Conservation (phyloP, 805 yeast species). For the Metschnikowia reukaufii region DNA sequence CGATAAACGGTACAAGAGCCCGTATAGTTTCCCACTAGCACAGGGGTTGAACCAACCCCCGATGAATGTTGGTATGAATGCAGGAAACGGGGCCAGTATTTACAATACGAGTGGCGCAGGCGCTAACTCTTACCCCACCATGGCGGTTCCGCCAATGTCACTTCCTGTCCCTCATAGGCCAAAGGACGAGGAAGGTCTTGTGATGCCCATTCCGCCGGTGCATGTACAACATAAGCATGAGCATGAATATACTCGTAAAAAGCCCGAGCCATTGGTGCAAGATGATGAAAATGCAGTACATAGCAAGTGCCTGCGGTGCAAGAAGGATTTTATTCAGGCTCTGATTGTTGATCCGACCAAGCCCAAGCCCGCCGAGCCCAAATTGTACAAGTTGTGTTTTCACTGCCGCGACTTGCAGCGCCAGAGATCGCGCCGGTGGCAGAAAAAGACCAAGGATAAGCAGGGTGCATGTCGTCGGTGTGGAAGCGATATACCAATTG, state of each 20-base stretch:
- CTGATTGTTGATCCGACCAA: slow-evolving; percentile 32
- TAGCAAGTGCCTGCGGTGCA: slow-evolving; percentile 54
- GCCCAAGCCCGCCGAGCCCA: slow-evolving; percentile 38
- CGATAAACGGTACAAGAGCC: slow-evolving; percentile 16
- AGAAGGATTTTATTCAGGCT: slow-evolving; percentile 54
- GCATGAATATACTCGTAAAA: slow-evolving; percentile 25
- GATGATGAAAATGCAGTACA: slow-evolving; percentile 13
- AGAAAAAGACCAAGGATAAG: slow-evolving; percentile 55
- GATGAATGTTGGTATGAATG: background rate
- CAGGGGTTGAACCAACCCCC: background rate
- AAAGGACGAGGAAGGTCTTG: slow-evolving; percentile 21
- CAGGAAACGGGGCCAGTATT: background rate
- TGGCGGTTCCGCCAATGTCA: slow-evolving; percentile 11
- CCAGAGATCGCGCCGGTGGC: slow-evolving; percentile 65
- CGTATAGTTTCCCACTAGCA: slow-evolving; percentile 14
- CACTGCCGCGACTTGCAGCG: slow-evolving; percentile 67
- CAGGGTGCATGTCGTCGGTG: slow-evolving; percentile 66
- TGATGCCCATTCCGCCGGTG: slow-evolving; percentile 41
- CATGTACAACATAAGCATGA: slow-evolving; percentile 39
- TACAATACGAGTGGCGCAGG: slow-evolving; percentile 12
- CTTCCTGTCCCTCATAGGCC: slow-evolving; percentile 5
- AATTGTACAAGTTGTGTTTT: slow-evolving; percentile 54
- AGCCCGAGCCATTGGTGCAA: slow-evolving; percentile 8
- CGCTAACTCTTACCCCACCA: slow-evolving; percentile 8
- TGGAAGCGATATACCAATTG: slow-evolving; percentile 53